Percentiles rank a stretch among this genome's conserved stretches.
Conservation (phyloP, 306 rosid genomes). For the Lathyrus sativus region DNA sequence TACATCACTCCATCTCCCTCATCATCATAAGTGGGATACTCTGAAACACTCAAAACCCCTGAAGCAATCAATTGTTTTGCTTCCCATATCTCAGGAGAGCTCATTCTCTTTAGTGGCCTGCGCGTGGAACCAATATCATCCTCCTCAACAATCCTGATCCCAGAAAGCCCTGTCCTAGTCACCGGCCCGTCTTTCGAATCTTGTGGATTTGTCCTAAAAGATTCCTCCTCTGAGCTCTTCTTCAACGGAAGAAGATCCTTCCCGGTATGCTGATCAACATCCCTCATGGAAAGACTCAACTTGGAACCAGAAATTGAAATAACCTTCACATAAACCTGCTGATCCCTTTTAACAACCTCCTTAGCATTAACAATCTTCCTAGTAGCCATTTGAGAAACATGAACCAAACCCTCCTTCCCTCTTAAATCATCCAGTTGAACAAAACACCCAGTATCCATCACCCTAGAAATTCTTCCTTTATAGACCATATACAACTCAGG, state of each 20-base stretch:
- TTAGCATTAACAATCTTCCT: constrained; percentile 74
- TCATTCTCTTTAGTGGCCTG: constrained; percentile 88
- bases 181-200: constrained; percentile 65
- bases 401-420: constrained; percentile 90
- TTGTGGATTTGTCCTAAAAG: constrained; percentile 60
- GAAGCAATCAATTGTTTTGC: constrained; percentile 88
- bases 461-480: constrained; percentile 77
- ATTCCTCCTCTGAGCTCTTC: constrained; percentile 59
- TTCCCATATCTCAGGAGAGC: constrained; percentile 94
- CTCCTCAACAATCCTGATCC: constrained; percentile 83
- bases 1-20: constrained; percentile 79
- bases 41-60: constrained; percentile 66
- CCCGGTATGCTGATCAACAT: constrained; percentile 79
- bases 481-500: constrained; percentile 72
- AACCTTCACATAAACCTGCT: constrained; percentile 80
- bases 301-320: constrained; percentile 76
- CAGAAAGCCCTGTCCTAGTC: constrained; percentile 77
- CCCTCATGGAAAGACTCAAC: constrained; percentile 87
- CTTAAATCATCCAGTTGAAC: constrained; percentile 71
- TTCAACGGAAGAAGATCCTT: constrained; percentile 81
- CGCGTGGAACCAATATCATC: constrained; percentile 51
- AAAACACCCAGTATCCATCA: constrained; percentile 86
- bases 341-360: constrained; percentile 82
- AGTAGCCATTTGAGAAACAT: constrained; percentile 83
- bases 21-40: constrained; percentile 79